Base-by-base conservation (phyloP, 768 basidiomycete genomes). In the Saitozyma sp. region DNA sequence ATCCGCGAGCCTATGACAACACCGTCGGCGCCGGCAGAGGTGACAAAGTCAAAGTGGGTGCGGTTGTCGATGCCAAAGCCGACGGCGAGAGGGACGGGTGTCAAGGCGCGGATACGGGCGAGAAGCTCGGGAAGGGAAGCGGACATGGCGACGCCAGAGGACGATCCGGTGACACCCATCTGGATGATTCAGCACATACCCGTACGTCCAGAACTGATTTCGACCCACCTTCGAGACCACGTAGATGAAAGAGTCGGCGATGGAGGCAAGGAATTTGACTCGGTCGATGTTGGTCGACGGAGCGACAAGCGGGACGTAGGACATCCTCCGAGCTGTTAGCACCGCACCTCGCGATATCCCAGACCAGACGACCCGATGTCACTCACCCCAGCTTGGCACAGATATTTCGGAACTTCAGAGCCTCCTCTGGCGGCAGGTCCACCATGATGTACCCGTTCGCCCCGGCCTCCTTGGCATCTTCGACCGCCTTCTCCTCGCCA, bases 91-190 rank as follows among this genome's bases (percentile, higher is more conserved):
- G 96, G 92, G 9, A 91, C 86, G 11, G 84, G 82, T 50, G 92
- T 85, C 77, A 87, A 85, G 68, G 89, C 82, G 50, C 90, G 88
- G 52, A 99, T 88, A 42, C 92, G 88, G 20, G 85, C 81, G 55
- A 99, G 86, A 67, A 97, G 88, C 63, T 89, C 86, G 2, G 93
- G 91, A 2, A 98, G 87, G 20, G 85, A 85, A 43, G 78, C 82
- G 68, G 92, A 93, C 74, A 96, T 86, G 51, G 68, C 64, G 0
- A 81, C 82, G 11, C 86, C 85, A 48, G 84, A 81, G 2, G 91
- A 90, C 8, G 95, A 96, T 39, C 96, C 96, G 1, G 96, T 99
- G 1, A 92, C 96, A 13, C 96, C 96, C 96, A 99, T 99, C 91
- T 89, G 65, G 14, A 50, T 29, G 9, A 46, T 65, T 64, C 57